Base-by-base conservation (phyloP, 164 flowering plant genomes). In the Nymphaea thermarum region DNA sequence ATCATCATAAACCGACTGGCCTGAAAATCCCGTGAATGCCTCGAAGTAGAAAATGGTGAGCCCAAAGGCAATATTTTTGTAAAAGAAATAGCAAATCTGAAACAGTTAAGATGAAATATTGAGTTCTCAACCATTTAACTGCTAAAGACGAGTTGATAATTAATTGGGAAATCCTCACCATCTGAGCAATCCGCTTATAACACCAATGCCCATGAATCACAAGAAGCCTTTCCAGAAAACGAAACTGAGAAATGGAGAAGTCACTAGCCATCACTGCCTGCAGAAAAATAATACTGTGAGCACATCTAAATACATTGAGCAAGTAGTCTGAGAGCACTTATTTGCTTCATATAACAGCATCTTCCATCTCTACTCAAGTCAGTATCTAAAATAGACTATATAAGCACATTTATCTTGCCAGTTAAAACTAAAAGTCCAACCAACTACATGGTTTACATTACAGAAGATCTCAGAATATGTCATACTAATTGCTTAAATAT, bases 121-220 rank as follows among this genome's bases (percentile, higher is more conserved):
- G 12, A 14, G 12, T 47, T 6, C 36, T 25, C 36, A 25, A 25
- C 36, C 36, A 25, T 25, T 25, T 25, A 25, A 25, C 36, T 25
- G 36, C 36, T 25, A 25, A 25, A 25, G 36, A 25, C 36, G 36
- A 25, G 36, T 25, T 25, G 36, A 25, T 25, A 25, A 25, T 25
- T 25, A 25, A 25, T 25, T 25, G 36, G 36, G 36, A 25, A 25
- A 25, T 14, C 51, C 72, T 76, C 81, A 93, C 98, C 98, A 93
- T 93, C 71, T 89, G 96, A 62, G 98, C 90, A 43, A 93, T 87
- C 73, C 98, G 88, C 77, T 86, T 90, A 71, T 93, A 93, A 77
- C 96, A 93, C 98, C 98, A 93, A 77, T 90, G 96, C n/a, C 98
- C 98, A 77, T 93, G 98, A 41, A 93, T 93, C 47, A 93, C 90